phyloP scores from a whole-genome alignment of 352 stramenopile genomes.

The Phytophthora crassamura region DNA sequence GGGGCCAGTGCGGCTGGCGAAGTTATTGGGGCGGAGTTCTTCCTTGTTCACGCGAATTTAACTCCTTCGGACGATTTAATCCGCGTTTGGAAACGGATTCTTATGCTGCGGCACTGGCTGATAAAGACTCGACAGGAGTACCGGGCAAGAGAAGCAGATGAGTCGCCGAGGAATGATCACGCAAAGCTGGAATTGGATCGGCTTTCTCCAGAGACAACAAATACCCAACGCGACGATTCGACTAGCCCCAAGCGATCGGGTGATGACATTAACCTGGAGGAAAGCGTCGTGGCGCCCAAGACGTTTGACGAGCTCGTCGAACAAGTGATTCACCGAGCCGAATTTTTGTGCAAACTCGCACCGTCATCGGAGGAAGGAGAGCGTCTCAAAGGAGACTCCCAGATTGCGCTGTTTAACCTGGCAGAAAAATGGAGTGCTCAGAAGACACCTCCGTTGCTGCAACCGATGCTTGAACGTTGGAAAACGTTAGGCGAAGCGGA shows the following conservation, averaged over 20 bases:
- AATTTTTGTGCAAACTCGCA: slow-evolving; percentile 80
- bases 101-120: slow-evolving; percentile 86
- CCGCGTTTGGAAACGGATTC: slow-evolving; percentile 78
- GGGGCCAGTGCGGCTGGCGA: slow-evolving; percentile 29
- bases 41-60: slow-evolving; percentile 60
- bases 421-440: slow-evolving; percentile 89
- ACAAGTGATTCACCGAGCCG: slow-evolving; percentile 71
- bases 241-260: slow-evolving; percentile 5
- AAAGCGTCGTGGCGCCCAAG: slow-evolving; percentile 64
- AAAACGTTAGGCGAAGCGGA: slow-evolving; percentile 77
- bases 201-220: background rate
- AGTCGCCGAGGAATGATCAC: slow-evolving; percentile 25
- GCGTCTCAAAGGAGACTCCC: slow-evolving; percentile 68
- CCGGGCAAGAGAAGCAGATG: slow-evolving; percentile 61
- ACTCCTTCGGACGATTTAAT: slow-evolving; percentile 77
- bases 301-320: slow-evolving; percentile 73
- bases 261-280: slow-evolving; percentile 56
- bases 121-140: slow-evolving; percentile 87
- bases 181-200: background rate
- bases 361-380: slow-evolving; percentile 77
- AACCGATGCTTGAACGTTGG: slow-evolving; percentile 90
- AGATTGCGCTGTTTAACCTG: slow-evolving; percentile 79
- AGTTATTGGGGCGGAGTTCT: slow-evolving; percentile 36
- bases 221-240: background rate
- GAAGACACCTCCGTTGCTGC: slow-evolving; percentile 80